Conservation (phyloP, 2,329 filamentous ascomycete species). For the Pyricularia pennisetigena region DNA sequence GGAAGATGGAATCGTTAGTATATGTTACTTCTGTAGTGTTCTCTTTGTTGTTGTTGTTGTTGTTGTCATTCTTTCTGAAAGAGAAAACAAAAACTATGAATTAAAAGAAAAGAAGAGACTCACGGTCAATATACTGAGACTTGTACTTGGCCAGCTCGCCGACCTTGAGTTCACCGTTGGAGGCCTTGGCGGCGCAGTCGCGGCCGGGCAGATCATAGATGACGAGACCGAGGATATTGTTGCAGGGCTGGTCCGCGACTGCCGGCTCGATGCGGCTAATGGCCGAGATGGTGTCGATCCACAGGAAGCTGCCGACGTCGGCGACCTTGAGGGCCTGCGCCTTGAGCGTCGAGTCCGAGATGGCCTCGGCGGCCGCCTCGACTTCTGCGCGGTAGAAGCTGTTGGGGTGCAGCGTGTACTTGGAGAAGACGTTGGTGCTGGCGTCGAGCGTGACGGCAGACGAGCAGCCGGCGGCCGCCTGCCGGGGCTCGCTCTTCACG, state of each 20-base stretch:
- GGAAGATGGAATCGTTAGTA: neutral
- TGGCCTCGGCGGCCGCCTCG: constrained; percentile 20
- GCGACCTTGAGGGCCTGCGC: constrained; percentile 22
- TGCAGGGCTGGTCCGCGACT: constrained; percentile 24
- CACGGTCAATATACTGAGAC: constrained; percentile 29
- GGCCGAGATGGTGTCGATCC: constrained; percentile 28
- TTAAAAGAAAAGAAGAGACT: constrained; percentile 7
- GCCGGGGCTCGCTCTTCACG: constrained; percentile 17
- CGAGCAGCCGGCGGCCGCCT: constrained; percentile 20
- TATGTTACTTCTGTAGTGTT: neutral
- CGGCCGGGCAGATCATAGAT: constrained; percentile 55
- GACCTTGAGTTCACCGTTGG: constrained; percentile 51
- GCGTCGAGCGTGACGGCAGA: constrained; percentile 27
- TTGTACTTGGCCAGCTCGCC: constrained; percentile 35
- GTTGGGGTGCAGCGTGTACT: constrained; percentile 30
- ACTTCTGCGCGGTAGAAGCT: constrained; percentile 26
- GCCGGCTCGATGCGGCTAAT: constrained; percentile 26
- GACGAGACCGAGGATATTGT: constrained; percentile 36
- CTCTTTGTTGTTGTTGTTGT: neutral
- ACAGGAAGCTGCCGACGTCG: constrained; percentile 28
- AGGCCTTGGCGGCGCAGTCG: constrained; percentile 53
- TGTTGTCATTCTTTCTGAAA: neutral
- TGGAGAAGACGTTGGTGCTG: constrained; percentile 24
- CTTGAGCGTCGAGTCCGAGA: constrained; percentile 19
- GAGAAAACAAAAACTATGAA: neutral